Base-by-base conservation (phyloP, 1,284 basidiomycete species). In the Papiliotrema fonsecae region DNA sequence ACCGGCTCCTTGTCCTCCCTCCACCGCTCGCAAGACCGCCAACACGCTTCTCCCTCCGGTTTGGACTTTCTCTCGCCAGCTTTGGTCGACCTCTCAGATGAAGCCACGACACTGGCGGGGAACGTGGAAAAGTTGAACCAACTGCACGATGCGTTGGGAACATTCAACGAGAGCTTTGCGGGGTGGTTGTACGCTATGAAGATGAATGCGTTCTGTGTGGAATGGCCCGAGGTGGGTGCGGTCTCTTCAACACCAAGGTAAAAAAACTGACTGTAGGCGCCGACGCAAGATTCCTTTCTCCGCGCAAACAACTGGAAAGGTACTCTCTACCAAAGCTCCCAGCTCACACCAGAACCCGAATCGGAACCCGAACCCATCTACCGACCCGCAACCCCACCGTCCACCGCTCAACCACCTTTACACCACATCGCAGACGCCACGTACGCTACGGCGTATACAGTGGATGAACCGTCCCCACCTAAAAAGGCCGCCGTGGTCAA, bases 91-190 rank as follows among this genome's bases (percentile, higher is more conserved):
- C 83, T 96, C 38, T 78, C 85, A 10, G 91, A 97, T 70, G 92
- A 97, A 75, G 83, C 84, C 0, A 86, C 89, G 27, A 77, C 83
- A 0, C 78, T 96, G 21, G 83, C 87, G 43, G 74, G 80, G 18
- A 92, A 92, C 69, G 73, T 89, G 1, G 81, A 86, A 54, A 81
- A 80, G 21, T 77, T 96, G 59, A 80, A 81, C 49, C 76, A 77
- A 21, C 80, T 96, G 49, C 83, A 87, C 65, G 77, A 84, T 42
- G 84, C 87, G 18, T 78, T 97, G 41, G 80, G 82, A 4, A 83
- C 81, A 11, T 96, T 97, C 77, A 94, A 96, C 67, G 92, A 97
- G 69, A 84, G 84, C 34, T 97, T 97, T 65, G 86, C 90, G 10
- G 89, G 87, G 68, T 93, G 85, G 79, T 73, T 96, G 18, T 93